A percentile compares a stretch with the other conserved stretches of the same genome.
Evolutionary conservation across 257 asterid species (phyloP).

Genomic region (Cynanchum wilfordii): DNA sequence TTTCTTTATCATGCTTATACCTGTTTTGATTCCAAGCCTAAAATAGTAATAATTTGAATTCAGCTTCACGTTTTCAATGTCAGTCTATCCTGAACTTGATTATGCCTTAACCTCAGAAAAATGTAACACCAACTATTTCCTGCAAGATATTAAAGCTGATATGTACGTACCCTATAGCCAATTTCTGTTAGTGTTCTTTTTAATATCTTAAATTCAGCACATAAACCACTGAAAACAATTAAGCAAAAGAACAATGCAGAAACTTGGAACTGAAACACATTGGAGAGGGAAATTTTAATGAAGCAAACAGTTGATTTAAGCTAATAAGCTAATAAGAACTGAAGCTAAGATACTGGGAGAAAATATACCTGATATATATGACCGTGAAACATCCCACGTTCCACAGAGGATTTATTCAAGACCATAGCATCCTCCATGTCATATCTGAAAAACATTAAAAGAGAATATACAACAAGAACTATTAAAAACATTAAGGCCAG

Average conservation of each 20-base stretch:
- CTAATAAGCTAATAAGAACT: not conserved
- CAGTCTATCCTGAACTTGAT: not conserved
- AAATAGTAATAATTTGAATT: not conserved
- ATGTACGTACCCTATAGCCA: not conserved
- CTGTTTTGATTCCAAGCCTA: not conserved
- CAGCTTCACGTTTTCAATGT: not conserved
- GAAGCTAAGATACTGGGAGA: not conserved
- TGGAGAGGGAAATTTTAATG: not conserved
- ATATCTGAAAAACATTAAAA: constrained; percentile 45
- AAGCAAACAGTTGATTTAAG: not conserved
- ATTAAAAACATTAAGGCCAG: not conserved
- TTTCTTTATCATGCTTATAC: not conserved
- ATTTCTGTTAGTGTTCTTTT: not conserved
- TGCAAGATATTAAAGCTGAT: not conserved
- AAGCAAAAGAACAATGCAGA: not conserved
- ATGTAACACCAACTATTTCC: not conserved
- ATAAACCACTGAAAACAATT: not conserved
- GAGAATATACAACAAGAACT: constrained; percentile 21
- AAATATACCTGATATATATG: constrained; percentile 74
- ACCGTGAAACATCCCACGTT: constrained; percentile 95
- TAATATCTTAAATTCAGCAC: not conserved
- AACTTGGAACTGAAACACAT: not conserved
- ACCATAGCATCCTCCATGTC: constrained; percentile 99
- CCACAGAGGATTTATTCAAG: constrained; percentile 91
- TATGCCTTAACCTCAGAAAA: not conserved